phyloP scores from a whole-genome alignment of 2,329 filamentous ascomycete genomes.

The Fusarium mundagurra region DNA sequence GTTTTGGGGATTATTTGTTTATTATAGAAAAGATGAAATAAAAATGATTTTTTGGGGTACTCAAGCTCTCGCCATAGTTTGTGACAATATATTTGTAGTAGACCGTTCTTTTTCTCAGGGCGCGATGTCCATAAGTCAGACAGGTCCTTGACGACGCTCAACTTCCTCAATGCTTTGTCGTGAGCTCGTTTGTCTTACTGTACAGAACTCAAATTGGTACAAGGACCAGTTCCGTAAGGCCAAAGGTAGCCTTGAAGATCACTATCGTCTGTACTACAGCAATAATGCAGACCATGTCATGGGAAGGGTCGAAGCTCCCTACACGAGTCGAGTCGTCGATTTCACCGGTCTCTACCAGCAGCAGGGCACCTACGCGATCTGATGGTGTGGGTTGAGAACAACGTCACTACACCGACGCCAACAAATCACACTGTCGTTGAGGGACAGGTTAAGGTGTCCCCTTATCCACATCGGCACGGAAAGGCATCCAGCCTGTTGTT shows the following conservation, averaged over 20 bases:
- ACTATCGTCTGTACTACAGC: not conserved
- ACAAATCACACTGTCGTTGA: not conserved
- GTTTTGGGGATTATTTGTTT: rapidly evolving
- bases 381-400: not conserved
- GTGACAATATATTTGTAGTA: not conserved
- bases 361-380: not conserved
- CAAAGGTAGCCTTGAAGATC: not conserved
- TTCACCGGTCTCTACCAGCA: not conserved
- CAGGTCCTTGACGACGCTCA: not conserved
- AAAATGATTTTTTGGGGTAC: not conserved
- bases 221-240: not conserved
- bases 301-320: not conserved
- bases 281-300: not conserved
- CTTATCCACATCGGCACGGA: not conserved
- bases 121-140: rapidly evolving
- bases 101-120: not conserved
- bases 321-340: not conserved
- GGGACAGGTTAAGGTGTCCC: not conserved
- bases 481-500: not conserved
- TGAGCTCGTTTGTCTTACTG: not conserved
- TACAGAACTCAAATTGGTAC: not conserved
- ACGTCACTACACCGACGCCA: not conserved
- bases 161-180: not conserved
- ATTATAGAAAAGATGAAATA: not conserved
- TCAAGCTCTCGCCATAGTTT: not conserved